phyloP scores from a whole-genome alignment of 208 protist species.

The Crithidia expoeki region DNA sequence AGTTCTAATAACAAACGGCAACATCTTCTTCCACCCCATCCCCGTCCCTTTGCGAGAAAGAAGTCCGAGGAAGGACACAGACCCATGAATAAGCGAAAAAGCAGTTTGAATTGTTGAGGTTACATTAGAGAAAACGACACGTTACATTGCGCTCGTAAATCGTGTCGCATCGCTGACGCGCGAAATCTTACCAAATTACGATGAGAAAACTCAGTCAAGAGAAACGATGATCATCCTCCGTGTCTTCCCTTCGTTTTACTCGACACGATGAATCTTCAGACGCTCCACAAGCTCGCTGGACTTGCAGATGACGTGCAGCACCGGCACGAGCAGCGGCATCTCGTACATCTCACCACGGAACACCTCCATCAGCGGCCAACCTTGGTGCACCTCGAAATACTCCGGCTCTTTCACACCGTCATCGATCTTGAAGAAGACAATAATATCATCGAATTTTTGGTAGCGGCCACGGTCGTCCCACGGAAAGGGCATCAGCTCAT shows the following conservation, averaged over 20 bases:
- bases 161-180: no score
- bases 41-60: background rate
- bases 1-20: background rate
- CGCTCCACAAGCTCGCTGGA: conserved; percentile 64
- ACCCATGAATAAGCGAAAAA: background rate
- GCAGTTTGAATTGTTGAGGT: background rate
- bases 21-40: background rate
- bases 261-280: conserved; percentile 43
- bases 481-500: conserved; percentile 86
- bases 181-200: no score
- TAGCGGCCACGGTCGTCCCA: conserved; percentile 82
- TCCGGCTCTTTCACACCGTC: conserved; percentile 79
- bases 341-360: conserved; percentile 74
- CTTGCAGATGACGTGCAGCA: conserved; percentile 76
- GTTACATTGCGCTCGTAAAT: no score
- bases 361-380: conserved; percentile 80
- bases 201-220: no score
- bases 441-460: conserved; percentile 51
- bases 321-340: conserved; percentile 79
- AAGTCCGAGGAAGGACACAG: background rate
- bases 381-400: conserved; percentile 73
- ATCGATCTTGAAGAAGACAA: conserved; percentile 87
- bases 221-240: background rate
- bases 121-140: no score
- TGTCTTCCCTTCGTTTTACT: background rate